These are phyloP conservation scores for Aspergillus funiculosus DNA, from an alignment of 495 filamentous ascomycete species.

Conservation along the genomic window DNA sequence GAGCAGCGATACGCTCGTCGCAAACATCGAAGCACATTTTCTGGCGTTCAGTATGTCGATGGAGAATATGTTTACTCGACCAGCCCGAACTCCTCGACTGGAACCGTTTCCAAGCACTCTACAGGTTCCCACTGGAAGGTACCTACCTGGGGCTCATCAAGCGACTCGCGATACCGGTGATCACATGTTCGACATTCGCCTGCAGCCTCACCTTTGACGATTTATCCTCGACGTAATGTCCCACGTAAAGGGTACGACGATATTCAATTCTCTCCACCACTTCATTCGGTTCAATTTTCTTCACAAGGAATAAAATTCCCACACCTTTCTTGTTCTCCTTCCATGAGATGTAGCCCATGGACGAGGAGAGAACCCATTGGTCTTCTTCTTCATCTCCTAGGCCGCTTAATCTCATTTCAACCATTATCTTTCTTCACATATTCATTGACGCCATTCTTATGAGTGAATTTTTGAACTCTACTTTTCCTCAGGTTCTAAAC, in stretches of 20 bases:
- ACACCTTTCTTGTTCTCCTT: conserved; percentile 4
- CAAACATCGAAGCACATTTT: conserved; percentile 79
- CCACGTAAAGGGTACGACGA: conserved; percentile 21
- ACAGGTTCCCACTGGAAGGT: conserved; percentile 38
- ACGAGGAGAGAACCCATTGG: no score
- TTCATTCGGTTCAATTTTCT: conserved; percentile 4
- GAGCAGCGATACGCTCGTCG: conserved; percentile 88
- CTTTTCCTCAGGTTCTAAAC: not conserved
- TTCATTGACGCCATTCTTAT: conserved; percentile 1
- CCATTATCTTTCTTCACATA: conserved; percentile 8
- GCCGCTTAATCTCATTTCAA: conserved; percentile 4
- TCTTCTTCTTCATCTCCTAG: no score
- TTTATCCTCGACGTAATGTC: conserved; percentile 23
- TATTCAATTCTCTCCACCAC: not conserved
- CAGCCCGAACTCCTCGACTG: conserved; percentile 34
- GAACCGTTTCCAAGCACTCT: conserved; percentile 40
- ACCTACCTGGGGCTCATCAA: conserved; percentile 28
- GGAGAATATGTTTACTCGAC: conserved; percentile 77
- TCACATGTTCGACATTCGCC: not conserved
- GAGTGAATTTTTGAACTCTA: conserved; percentile 2
- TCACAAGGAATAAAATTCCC: not conserved
- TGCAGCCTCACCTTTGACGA: conserved; percentile 7
- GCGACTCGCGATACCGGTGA: conserved; percentile 30
- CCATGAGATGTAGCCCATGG: no score
- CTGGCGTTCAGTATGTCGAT: conserved; percentile 82